Percentiles rank a stretch among this genome's conserved stretches.
Conservation (phyloP, 176 grass and related monocot genomes). For the Oryza punctata region DNA sequence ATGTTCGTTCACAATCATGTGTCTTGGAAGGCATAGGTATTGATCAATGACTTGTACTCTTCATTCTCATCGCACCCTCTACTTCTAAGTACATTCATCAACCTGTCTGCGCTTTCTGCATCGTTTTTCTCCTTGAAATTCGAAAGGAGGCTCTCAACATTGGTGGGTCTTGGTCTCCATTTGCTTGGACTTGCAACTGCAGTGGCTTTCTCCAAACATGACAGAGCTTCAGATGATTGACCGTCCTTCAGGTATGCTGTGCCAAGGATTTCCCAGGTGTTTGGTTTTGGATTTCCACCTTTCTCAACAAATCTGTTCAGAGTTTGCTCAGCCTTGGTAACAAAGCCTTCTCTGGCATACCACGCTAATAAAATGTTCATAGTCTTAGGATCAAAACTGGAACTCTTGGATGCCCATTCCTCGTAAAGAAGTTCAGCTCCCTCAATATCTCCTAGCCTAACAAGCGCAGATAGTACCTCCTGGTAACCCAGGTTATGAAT, state of each 20-base stretch:
- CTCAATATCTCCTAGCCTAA: conserved; percentile 75
- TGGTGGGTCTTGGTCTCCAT: conserved; percentile 70
- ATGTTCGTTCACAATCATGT: not conserved
- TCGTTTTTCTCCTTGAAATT: conserved; percentile 68
- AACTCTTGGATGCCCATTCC: conserved; percentile 66
- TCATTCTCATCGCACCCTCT: conserved; percentile 64
- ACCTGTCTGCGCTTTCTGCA: conserved; percentile 38
- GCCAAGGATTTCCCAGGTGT: conserved; percentile 80
- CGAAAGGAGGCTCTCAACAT: conserved; percentile 59
- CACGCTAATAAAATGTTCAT: conserved; percentile 80
- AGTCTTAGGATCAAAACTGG: conserved; percentile 73
- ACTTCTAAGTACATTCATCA: conserved; percentile 57
- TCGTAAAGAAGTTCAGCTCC: conserved; percentile 85
- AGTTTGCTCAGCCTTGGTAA: conserved; percentile 57
- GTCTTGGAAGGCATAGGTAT: conserved; percentile 38
- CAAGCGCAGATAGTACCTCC: conserved; percentile 62
- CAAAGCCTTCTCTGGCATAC: conserved; percentile 70
- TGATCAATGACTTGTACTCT: conserved; percentile 60
- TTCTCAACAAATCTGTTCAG: conserved; percentile 64
- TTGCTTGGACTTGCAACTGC: conserved; percentile 57
- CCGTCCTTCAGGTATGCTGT: conserved; percentile 66
- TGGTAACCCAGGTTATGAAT: conserved; percentile 85
- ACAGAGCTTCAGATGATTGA: conserved; percentile 61
- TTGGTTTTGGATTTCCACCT: conserved; percentile 79
- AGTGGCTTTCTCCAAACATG: conserved; percentile 64